Evolutionary conservation across 768 basidiomycete species (phyloP).

Genomic region (Dentipellis fragilis): DNA sequence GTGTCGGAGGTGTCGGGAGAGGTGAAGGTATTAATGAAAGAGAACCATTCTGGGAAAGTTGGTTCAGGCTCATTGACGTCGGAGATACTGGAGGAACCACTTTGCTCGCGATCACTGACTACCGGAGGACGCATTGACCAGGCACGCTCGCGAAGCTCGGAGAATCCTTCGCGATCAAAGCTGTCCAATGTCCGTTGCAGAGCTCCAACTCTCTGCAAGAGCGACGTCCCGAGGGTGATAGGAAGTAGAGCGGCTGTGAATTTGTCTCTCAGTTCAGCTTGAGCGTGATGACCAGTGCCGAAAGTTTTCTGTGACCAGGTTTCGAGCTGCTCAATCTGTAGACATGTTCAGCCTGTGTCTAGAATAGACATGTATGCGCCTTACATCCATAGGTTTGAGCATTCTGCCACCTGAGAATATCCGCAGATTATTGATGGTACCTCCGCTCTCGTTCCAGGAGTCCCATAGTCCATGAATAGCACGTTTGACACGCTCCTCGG

Average conservation of each 20-base stretch:
- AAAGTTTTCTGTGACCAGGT: background rate
- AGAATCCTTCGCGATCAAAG: conserved; percentile 10
- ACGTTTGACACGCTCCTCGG: conserved; percentile 44
- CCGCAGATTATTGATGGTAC: conserved; percentile 70
- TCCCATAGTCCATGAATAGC: conserved; percentile 69
- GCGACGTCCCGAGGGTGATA: background rate
- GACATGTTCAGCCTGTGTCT: conserved; percentile 2
- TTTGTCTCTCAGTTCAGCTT: background rate
- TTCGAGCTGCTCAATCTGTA: too few relatives aligned
- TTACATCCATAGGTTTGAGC: conserved; percentile 48
- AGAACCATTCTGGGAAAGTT: conserved; percentile 50
- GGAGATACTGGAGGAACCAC: conserved; percentile 3
- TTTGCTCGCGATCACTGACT: background rate
- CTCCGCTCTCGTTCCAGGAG: conserved; percentile 57
- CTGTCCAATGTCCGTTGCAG: conserved; percentile 9
- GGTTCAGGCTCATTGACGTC: conserved; percentile 34
- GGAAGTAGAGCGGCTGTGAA: background rate
- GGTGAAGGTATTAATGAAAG: conserved; percentile 47
- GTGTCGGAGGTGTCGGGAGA: conserved; percentile 26
- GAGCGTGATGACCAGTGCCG: conserved; percentile 7
- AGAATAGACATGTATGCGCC: conserved; percentile 14
- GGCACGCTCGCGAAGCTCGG: background rate
- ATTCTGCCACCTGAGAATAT: conserved; percentile 62
- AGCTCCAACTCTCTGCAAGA: background rate
- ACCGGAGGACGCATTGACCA: background rate